These are phyloP conservation scores for Butyriboletus loyo DNA, from an alignment of 768 basidiomycete species.

Conservation along the genomic window DNA sequence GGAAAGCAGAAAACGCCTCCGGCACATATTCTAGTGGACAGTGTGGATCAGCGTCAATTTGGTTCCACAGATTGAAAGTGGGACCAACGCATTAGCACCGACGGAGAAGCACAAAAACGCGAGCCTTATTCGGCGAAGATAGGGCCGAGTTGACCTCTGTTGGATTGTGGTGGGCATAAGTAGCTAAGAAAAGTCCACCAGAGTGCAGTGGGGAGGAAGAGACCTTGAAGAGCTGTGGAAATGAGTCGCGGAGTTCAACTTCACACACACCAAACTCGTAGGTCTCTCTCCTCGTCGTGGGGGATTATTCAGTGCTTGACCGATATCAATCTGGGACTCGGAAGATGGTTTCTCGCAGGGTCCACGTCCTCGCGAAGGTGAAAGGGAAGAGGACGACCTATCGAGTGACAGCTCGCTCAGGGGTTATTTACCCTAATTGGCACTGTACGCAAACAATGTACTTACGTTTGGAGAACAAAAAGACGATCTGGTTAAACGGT, in stretches of 20 bases:
- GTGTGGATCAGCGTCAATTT: neutral
- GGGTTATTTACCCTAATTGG: conserved; percentile 11
- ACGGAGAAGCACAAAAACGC: conserved; percentile 50
- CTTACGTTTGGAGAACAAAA: conserved; percentile 22
- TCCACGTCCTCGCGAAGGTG: neutral
- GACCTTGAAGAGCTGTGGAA: no score
- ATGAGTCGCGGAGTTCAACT: conserved; percentile 1
- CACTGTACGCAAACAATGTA: neutral
- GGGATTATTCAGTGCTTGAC: neutral
- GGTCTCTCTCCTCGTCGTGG: neutral
- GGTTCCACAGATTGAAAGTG: neutral
- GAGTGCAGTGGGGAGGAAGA: neutral
- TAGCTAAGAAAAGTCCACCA: neutral
- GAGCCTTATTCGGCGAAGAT: conserved; percentile 25
- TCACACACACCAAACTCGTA: neutral
- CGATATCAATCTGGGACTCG: neutral
- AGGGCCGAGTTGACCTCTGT: conserved; percentile 4
- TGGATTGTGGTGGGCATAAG: conserved; percentile 12
- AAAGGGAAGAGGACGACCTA: neutral
- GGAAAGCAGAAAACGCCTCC: conserved; percentile 84
- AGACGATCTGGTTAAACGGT: neutral
- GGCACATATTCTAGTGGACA: conserved; percentile 54
- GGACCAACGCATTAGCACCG: conserved; percentile 59
- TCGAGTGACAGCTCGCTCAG: conserved; percentile 1
- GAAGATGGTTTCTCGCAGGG: neutral